Evolutionary conservation across 139 green algal species (phyloP), one percentile per base, ranked within the genome.

Genomic region (Desmodesmus armatus): DNA sequence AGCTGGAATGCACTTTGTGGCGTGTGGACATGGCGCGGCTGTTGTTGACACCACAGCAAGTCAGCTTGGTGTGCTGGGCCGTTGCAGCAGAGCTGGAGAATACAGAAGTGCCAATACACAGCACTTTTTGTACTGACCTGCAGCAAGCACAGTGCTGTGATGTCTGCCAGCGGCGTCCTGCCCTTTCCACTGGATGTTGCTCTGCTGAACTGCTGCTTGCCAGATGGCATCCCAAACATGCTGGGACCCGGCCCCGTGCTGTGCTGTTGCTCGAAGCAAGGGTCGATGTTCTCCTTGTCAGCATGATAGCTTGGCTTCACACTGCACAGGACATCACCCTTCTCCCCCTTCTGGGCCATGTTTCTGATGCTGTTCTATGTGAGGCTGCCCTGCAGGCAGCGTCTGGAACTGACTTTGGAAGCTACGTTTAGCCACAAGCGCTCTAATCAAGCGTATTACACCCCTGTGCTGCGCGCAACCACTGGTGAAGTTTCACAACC

Each of bases 261-360:
- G 5, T 23, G 39, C 35, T 71, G 76, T 17, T 33, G 51, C 6
- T 19, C 23, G 5, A 27, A 23, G 2, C 3, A 6, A n/a, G 76
- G 76, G 39, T 53, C 21, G 9, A 72, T 29, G 25, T 82, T 82
- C 41, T 82, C 76, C 40, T 82, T 82, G 33, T 82, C 76, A 17
- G 71, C 76, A n/a, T n/a, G n/a, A n/a, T n/a, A n/a, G n/a, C n/a
- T n/a, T n/a, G n/a, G n/a, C n/a, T n/a, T n/a, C n/a, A n/a, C n/a
- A n/a, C n/a, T n/a, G n/a, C n/a, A n/a, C n/a, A n/a, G n/a, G n/a
- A n/a, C n/a, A n/a, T n/a, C n/a, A n/a, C n/a, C n/a, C n/a, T n/a
- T n/a, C n/a, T n/a, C n/a, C n/a, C n/a, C n/a, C n/a, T n/a, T n/a
- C n/a, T n/a, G n/a, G n/a, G n/a, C n/a, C n/a, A n/a, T n/a, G n/a